These are phyloP conservation scores for Strobilomyces confusus DNA, from an alignment of 768 basidiomycete species.

Conservation along the genomic window DNA sequence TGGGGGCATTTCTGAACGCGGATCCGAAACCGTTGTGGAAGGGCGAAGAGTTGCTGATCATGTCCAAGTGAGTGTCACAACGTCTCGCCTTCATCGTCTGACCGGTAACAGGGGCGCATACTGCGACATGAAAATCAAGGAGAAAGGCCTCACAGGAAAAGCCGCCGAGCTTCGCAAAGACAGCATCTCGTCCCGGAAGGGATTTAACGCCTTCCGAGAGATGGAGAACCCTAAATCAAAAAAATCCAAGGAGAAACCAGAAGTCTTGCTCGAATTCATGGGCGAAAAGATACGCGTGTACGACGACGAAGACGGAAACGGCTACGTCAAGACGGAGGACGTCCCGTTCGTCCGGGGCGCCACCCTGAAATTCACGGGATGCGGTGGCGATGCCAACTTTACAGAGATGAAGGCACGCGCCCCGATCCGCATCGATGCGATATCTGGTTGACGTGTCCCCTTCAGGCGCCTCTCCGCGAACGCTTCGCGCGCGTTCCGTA, in stretches of 20 bases:
- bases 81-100: neutral
- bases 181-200: conserved; percentile 44
- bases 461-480: conserved; percentile 43
- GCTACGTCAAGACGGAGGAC: conserved; percentile 41
- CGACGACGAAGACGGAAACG: conserved; percentile 44
- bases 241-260: conserved; percentile 44
- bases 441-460: neutral
- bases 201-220: conserved; percentile 80
- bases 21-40: conserved; percentile 82
- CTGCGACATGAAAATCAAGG: conserved; percentile 94
- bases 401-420: conserved; percentile 50
- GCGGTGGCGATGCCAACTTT: conserved; percentile 56
- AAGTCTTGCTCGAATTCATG: conserved; percentile 72
- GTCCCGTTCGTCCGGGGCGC: conserved; percentile 42
- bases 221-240: conserved; percentile 44
- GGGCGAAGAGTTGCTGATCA: conserved; percentile 69
- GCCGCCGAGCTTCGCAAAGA: conserved; percentile 59
- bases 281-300: conserved; percentile 64
- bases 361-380: conserved; percentile 47
- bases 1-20: conserved; percentile 71
- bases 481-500: conserved; percentile 46
- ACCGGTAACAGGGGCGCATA: conserved; percentile 62
- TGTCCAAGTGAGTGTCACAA: conserved; percentile 69
- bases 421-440: neutral
- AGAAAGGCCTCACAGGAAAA: conserved; percentile 82